Conservation (phyloP, 495 filamentous ascomycete genomes). For the Parmelia sp. region DNA sequence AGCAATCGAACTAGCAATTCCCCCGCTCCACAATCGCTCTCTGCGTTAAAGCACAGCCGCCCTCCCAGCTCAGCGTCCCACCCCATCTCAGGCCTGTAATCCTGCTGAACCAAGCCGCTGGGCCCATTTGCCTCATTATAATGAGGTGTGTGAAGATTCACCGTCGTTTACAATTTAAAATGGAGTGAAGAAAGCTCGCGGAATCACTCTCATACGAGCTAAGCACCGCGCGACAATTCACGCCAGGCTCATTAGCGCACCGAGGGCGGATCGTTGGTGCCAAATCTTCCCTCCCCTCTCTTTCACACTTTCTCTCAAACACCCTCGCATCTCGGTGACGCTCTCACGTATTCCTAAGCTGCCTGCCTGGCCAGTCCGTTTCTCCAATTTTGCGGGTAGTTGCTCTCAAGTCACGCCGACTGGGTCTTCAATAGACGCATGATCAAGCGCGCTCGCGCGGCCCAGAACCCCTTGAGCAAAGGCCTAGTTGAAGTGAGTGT, state of each 20-base stretch:
- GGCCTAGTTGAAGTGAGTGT: background rate
- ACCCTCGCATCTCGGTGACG: slow-evolving; percentile 3
- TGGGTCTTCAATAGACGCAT: slow-evolving; percentile 10
- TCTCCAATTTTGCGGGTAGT: background rate
- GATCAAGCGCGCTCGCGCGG: slow-evolving; percentile 11
- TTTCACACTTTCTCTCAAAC: slow-evolving; percentile 7
- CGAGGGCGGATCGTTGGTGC: slow-evolving; percentile 13
- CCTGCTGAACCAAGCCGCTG: slow-evolving; percentile 14
- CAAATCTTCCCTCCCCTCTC: slow-evolving; percentile 5
- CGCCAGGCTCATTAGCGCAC: slow-evolving; percentile 16
- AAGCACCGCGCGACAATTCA: slow-evolving; percentile 21
- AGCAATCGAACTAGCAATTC: slow-evolving; percentile 6
- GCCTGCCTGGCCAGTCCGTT: background rate
- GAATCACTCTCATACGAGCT: background rate
- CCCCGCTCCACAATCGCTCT: slow-evolving; percentile 11
- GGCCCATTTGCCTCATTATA: slow-evolving; percentile 4
- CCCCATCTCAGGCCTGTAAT: background rate
- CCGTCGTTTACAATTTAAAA: background rate
- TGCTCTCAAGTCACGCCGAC: background rate
- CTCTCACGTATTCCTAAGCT: background rate
- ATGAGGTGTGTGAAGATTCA: slow-evolving; percentile 9
- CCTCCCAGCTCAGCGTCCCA: slow-evolving; percentile 15
- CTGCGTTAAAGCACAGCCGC: slow-evolving; percentile 19
- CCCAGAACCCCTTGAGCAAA: background rate
- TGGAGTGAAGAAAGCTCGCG: background rate